phyloP scores from a whole-genome alignment of 2,329 filamentous ascomycete species.

The Pseudocercospora cruenta region DNA sequence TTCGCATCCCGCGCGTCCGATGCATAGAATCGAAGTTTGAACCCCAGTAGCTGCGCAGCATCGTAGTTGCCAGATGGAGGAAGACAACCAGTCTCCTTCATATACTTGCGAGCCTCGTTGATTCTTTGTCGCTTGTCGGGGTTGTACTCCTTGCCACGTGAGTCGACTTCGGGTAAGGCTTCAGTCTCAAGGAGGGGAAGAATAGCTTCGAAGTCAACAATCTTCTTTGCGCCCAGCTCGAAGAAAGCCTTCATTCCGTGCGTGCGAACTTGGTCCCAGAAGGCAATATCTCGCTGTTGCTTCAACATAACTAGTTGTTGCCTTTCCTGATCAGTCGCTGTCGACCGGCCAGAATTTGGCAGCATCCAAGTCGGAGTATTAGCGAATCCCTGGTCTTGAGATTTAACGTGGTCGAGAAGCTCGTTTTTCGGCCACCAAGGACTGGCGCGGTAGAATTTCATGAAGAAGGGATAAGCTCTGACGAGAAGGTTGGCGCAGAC shows the following conservation, averaged over 20 bases:
- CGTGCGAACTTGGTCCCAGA: slow-evolving; percentile 80
- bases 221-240: slow-evolving; percentile 75
- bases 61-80: slow-evolving; percentile 86
- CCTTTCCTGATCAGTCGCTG: slow-evolving; percentile 70
- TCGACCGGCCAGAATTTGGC: slow-evolving; percentile 68
- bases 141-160: slow-evolving; percentile 44
- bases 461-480: slow-evolving; percentile 90
- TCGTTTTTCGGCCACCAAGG: slow-evolving; percentile 91
- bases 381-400: slow-evolving; percentile 56
- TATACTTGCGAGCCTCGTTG: slow-evolving; percentile 71
- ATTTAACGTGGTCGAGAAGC: slow-evolving; percentile 54
- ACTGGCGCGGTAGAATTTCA: slow-evolving; percentile 86
- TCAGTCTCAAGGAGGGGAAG: slow-evolving; percentile 35
- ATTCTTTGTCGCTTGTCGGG: slow-evolving; percentile 51
- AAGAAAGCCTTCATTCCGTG: slow-evolving; percentile 84
- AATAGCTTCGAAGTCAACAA: slow-evolving; percentile 60
- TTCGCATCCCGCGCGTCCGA: slow-evolving; percentile 73
- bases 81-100: slow-evolving; percentile 75
- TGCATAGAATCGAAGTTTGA: slow-evolving; percentile 95
- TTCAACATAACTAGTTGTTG: slow-evolving; percentile 60
- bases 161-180: slow-evolving; percentile 37
- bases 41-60: slow-evolving; percentile 91
- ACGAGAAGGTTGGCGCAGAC: slow-evolving; percentile 93
- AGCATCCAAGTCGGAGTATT: slow-evolving; percentile 86
- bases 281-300: slow-evolving; percentile 69